Base-by-base conservation (phyloP, 805 yeast species). In the Ogataea kodamae region DNA sequence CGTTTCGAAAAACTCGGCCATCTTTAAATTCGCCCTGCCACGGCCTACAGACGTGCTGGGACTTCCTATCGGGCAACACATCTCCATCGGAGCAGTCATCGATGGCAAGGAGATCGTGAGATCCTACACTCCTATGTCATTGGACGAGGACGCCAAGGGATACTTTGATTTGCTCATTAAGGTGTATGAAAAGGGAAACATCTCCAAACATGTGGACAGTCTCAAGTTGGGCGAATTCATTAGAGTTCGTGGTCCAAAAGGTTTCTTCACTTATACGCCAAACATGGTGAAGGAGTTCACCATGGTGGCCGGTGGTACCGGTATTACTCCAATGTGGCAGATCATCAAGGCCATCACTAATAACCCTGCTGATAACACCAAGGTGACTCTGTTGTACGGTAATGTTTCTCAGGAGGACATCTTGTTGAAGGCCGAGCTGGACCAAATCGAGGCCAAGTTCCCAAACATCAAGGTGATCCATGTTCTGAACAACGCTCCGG, bases 271-370 rank as follows among this genome's bases (percentile, higher is more conserved):
- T 42, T 89, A 89, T 65, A 68, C 76, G 33, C 87, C 94, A 48
- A 85, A 84, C 63, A 78, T 81, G 78, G 78, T 74, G 37, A 65
- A 70, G 39, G 70, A 73, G 40, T 70, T 89, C 40, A 87, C 82
- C 35, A 89, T 89, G 97, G 78, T 90, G 46, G 95, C 96, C 25
- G 97, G 97, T 48, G 97, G 97, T 54, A 86, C 97, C 22, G 97
- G 97, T 59, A 82, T 88, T 52, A 82, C 96, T 6, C 96, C 96
- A 57, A 88, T 88, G 96, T 86, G 78, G 62, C 96, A 88, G 67
- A 80, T 88, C 48, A 77, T 89, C 48, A 82, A 84, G 49, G 84
- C 94, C 9, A 80, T 89, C 46, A 78, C 78, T 50, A 64, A 68
- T 37, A 77, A 89, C 57, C 90, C 94, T 15, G 64, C 70, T 11